Conservation (phyloP, 805 yeast genomes). For the Nakazawaea holstii region DNA sequence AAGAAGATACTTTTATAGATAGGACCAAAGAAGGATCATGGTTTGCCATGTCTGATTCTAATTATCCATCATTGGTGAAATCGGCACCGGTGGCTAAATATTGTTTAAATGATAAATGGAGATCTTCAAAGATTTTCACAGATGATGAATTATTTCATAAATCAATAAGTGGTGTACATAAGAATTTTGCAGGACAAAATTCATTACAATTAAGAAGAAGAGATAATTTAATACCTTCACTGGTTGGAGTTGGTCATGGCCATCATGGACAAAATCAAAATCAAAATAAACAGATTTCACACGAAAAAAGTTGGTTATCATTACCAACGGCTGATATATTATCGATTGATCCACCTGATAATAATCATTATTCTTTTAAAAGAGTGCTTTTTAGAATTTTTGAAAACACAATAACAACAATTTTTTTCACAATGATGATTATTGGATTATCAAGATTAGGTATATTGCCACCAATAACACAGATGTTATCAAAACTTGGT, state of each 20-base stretch:
- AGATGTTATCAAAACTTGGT: conserved; percentile 24
- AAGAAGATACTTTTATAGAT: conserved; percentile 56
- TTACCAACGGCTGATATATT: conserved; percentile 10
- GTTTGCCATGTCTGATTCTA: conserved; percentile 77
- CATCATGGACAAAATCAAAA: neutral
- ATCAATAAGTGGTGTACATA: conserved; percentile 49
- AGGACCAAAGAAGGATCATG: conserved; percentile 62
- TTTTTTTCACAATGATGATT: conserved; percentile 29
- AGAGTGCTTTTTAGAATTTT: conserved; percentile 27
- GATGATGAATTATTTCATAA: conserved; percentile 33
- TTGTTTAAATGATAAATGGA: conserved; percentile 40
- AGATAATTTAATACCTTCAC: conserved; percentile 1
- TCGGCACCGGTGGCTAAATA: conserved; percentile 75
- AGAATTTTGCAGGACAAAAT: conserved; percentile 12
- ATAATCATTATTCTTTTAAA: conserved; percentile 4
- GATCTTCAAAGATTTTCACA: conserved; percentile 29
- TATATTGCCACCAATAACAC: conserved; percentile 27
- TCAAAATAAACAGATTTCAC: neutral
- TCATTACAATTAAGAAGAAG: conserved; percentile 1
- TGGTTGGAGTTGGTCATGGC: conserved; percentile 1
- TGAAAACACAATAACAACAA: conserved; percentile 47
- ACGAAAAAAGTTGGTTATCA: conserved; percentile 8
- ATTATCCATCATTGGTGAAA: conserved; percentile 77
- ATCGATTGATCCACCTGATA: conserved; percentile 15
- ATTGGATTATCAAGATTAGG: conserved; percentile 32